phyloP scores from a whole-genome alignment of 192 early-diverging fungal genomes.

The Phlyctochytrium arcticum region DNA sequence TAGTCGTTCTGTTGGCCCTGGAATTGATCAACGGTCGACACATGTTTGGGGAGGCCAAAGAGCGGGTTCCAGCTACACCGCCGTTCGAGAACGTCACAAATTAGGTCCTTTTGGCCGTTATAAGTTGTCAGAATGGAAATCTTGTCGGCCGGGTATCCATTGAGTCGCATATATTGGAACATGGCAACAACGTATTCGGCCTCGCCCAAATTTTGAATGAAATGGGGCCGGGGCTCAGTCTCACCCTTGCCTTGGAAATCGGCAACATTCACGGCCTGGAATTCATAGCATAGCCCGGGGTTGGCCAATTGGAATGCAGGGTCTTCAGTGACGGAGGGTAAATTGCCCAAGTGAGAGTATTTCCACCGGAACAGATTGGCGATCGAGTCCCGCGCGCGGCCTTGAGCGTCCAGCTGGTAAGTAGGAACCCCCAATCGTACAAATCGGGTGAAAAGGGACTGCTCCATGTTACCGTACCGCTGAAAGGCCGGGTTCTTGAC shows the following conservation, averaged over 20 bases:
- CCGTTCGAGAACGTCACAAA: conserved; percentile 80
- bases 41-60: conserved; percentile 71
- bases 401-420: conserved; percentile 82
- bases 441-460: conserved; percentile 88
- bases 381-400: conserved; percentile 75
- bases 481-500: conserved; percentile 85
- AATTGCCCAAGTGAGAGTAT: conserved; percentile 68
- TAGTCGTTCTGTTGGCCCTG: conserved; percentile 94
- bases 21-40: conserved; percentile 95
- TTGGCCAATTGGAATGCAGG: conserved; percentile 68
- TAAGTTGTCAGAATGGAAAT: conserved; percentile 96
- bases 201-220: conserved; percentile 95
- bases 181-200: conserved; percentile 95
- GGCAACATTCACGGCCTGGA: conserved; percentile 83
- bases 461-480: conserved; percentile 88
- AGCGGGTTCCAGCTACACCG: conserved; percentile 84
- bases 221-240: conserved; percentile 78
- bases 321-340: conserved; percentile 36
- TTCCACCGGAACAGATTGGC: conserved; percentile 84
- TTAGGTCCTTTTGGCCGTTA: conserved; percentile 92
- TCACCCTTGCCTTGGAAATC: conserved; percentile 79
- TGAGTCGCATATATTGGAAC: conserved; percentile 92
- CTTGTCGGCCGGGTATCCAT: conserved; percentile 87
- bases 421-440: conserved; percentile 91
- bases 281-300: conserved; percentile 79